phyloP scores from a whole-genome alignment of 345 rosid species.

The Salix exigua region DNA sequence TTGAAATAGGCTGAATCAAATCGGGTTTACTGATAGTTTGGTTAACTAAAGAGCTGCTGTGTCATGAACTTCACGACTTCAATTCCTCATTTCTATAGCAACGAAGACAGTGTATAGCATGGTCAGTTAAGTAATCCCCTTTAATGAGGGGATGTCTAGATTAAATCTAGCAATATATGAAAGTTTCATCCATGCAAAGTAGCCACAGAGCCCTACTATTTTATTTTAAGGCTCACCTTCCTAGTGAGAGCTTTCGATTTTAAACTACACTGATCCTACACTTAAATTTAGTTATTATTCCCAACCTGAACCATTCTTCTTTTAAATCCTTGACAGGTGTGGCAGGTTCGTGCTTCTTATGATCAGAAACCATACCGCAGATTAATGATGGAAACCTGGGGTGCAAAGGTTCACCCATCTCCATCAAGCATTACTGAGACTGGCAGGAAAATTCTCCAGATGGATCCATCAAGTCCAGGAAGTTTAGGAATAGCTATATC shows the following conservation, averaged over 20 bases:
- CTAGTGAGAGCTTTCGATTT: too few relatives aligned
- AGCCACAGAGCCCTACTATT: too few relatives aligned
- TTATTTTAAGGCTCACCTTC: too few relatives aligned
- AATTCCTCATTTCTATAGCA: too few relatives aligned
- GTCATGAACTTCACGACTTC: too few relatives aligned
- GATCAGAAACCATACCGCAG: constrained; percentile 90
- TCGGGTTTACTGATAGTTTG: not conserved
- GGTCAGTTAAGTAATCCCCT: too few relatives aligned
- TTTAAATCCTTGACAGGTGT: constrained; percentile 46
- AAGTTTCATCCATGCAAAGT: too few relatives aligned
- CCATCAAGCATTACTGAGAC: constrained; percentile 68
- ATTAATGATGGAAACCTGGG: constrained; percentile 99
- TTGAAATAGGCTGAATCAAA: not conserved
- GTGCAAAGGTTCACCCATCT: constrained; percentile 88
- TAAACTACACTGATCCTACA: too few relatives aligned
- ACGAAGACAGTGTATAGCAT: too few relatives aligned
- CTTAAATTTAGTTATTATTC: not conserved
- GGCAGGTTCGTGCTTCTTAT: constrained; percentile 95
- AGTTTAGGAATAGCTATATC: constrained; percentile 96
- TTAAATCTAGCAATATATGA: too few relatives aligned
- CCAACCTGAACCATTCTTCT: not conserved
- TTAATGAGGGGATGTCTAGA: too few relatives aligned
- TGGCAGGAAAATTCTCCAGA: constrained; percentile 64
- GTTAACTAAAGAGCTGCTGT: not conserved
- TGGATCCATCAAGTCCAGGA: constrained; percentile 70